Percentiles rank a stretch among this genome's conserved stretches.
Conservation (phyloP, 257 asterid genomes). For the Ilex aquifolium region DNA sequence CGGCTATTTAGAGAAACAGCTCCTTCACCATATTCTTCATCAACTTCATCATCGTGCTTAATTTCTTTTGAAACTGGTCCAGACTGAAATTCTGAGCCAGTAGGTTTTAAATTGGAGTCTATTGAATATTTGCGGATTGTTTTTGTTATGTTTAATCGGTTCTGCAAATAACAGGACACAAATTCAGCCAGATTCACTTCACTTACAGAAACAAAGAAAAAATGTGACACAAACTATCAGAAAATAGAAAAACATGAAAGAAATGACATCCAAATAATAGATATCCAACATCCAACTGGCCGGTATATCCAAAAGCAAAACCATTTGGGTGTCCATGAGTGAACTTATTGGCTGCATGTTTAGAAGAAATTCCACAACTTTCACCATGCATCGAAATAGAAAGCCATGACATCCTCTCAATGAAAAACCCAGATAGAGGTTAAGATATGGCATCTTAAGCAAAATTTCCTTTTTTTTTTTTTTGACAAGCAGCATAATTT, state of each 20-base stretch:
- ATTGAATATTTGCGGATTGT: conserved; percentile 67
- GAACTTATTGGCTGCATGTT: too few species aligned
- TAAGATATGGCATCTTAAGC: too few species aligned
- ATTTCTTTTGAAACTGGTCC: background rate
- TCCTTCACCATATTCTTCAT: conserved; percentile 26
- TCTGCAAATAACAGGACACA: conserved; percentile 44
- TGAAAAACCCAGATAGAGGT: too few species aligned
- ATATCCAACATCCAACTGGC: too few species aligned
- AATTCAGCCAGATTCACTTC: conserved; percentile 8
- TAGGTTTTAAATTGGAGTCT: background rate
- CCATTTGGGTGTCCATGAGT: too few species aligned
- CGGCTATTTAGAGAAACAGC: conserved; percentile 54
- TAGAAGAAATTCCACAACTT: too few species aligned
- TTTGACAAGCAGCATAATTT: too few species aligned
- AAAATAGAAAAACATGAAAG: background rate
- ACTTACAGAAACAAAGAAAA: background rate
- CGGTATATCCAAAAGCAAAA: too few species aligned
- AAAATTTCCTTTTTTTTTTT: too few species aligned
- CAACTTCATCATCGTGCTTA: background rate
- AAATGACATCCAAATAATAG: background rate
- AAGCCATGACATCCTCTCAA: too few species aligned
- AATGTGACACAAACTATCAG: background rate
- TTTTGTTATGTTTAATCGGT: conserved; percentile 92
- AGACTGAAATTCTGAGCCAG: conserved; percentile 2
- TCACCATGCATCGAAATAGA: too few species aligned